Base-by-base conservation (phyloP, 2,329 filamentous ascomycete genomes). In the Fonsecaea pedrosoi region DNA sequence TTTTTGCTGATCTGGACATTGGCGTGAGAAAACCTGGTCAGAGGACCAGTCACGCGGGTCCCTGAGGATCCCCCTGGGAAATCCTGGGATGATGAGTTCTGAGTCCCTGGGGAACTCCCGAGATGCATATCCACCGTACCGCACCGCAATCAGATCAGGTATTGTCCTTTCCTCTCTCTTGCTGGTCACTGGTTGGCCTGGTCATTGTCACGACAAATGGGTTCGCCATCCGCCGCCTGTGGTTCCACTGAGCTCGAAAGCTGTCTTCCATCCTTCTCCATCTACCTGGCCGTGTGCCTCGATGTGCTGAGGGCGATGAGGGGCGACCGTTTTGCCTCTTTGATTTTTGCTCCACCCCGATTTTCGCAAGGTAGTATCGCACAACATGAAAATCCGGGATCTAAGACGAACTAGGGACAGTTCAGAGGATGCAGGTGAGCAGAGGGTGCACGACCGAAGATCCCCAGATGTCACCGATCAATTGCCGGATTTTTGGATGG, bases 361-460 rank as follows among this genome's bases (percentile, higher is more conserved):
- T 55, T 55, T 15, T 61, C 30, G 59, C 53, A 48, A 61, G 45
- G 59, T 61, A 61, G 59, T 48, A 61, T 61, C 48, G 59, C 57
- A 60, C 57, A 21, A 40, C 37, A 60, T 34, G 38, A 50, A 50
- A 9, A 60, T 35, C 37, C 56, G 25, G 57, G 57, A 50, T 50
- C 57, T 45, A 60, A 48, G 32, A 35, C 57, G 18, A 40, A 50
- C 18, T 34, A 18, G 25, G 57, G 40, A 50, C 34, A 15, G 15
- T 25, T 25, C 35, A 38, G 21, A 34, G 13, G 37, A 45, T 60
- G 30, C 57, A 18, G 18, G 57, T 45, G 37, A 40, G 21, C 55
- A 34, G 42, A 15, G 48, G 48, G 25, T 25, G 32, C 53, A 9
- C 42, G 4, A 30, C 9, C 40, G 57, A 25, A 60, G 50, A 60